Base-by-base conservation (phyloP, 2,329 filamentous ascomycete genomes). In the Epichloe festucae region DNA sequence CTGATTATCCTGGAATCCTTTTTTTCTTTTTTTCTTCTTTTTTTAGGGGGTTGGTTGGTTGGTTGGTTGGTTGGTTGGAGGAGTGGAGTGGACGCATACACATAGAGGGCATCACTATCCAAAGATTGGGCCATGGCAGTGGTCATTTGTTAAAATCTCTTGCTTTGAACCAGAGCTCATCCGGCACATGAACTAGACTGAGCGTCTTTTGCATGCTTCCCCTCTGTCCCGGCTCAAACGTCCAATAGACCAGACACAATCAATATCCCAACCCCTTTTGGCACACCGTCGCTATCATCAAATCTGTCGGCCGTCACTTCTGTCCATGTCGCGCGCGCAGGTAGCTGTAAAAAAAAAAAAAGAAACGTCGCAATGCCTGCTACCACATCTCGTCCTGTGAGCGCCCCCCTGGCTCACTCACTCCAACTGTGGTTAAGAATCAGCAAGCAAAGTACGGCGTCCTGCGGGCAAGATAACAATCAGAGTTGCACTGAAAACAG, bases 271-370 rank as follows among this genome's bases (percentile, higher is more conserved):
- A 51, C 52, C 42, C 52, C 52, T 31, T 56, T 51, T 50, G 53
- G 31, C 36, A 53, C 53, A 51, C 53, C 55, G 21, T 56, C 53
- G 36, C 57, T 19, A 51, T 57, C 44, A 54, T 52, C 49, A 53
- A 43, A 48, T 35, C 49, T 49, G 50, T 51, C 50, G 51, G 54
- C 52, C 48, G 48, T 53, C 53, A 53, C 46, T 49, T 51, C 17
- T 49, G 46, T 50, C 27, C 45, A 52, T 46, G 27, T 49, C 47
- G 31, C 44, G 39, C 19, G 42, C 46, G 50, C 51, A 53, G 53
- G 48, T 53, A 56, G 40, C 47, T 39, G 46, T 53, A 47, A 40
- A 50, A 42, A 44, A 50, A 42, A 19, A 19, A 19, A 21, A 45
- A 17, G 35, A 39, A 39, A 43, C 40, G 46, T 41, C 41, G 50